Evolutionary conservation across 1,284 basidiomycete species (phyloP).

Genomic region (Trichosporon inkin): DNA sequence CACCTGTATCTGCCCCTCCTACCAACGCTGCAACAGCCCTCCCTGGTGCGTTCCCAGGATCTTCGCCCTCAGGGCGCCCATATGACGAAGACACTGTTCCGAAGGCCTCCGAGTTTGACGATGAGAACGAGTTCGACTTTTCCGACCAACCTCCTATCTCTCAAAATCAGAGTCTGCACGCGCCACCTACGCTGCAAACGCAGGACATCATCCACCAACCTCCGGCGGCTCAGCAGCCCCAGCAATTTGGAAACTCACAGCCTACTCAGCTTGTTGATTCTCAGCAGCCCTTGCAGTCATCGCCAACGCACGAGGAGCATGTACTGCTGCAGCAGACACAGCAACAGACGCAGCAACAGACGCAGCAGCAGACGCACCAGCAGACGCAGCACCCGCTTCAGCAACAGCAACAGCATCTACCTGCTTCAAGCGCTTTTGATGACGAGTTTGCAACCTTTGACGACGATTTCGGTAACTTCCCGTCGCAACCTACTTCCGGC

Average conservation of each 20-base stretch:
- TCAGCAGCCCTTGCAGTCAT: too few species aligned
- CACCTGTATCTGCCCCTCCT: neutral
- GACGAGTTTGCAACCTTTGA: constrained; percentile 54
- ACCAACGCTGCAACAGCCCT: neutral
- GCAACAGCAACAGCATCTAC: neutral
- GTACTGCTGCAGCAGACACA: too few species aligned
- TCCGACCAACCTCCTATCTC: constrained; percentile 54
- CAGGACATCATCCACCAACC: too few species aligned
- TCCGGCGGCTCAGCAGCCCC: constrained; percentile 21
- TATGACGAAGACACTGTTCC: neutral
- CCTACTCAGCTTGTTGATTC: neutral
- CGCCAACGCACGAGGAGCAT: too few species aligned
- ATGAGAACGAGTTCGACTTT: constrained; percentile 84
- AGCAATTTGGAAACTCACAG: neutral
- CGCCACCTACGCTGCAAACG: too few species aligned
- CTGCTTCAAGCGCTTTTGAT: constrained; percentile 31
- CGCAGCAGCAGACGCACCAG: neutral
- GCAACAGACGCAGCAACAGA: too few species aligned
- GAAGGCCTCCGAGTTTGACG: constrained; percentile 59
- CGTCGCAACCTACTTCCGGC: constrained; percentile 21
- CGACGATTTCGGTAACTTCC: constrained; percentile 46
- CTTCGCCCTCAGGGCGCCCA: neutral
- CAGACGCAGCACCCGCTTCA: constrained; percentile 1
- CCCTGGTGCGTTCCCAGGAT: neutral
- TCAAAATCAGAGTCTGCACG: too few species aligned